Percentiles rank a stretch among this genome's conserved stretches.
These are phyloP conservation scores for Rhypophila decipiens DNA, from an alignment of 495 filamentous ascomycete species.

Conservation along the genomic window DNA sequence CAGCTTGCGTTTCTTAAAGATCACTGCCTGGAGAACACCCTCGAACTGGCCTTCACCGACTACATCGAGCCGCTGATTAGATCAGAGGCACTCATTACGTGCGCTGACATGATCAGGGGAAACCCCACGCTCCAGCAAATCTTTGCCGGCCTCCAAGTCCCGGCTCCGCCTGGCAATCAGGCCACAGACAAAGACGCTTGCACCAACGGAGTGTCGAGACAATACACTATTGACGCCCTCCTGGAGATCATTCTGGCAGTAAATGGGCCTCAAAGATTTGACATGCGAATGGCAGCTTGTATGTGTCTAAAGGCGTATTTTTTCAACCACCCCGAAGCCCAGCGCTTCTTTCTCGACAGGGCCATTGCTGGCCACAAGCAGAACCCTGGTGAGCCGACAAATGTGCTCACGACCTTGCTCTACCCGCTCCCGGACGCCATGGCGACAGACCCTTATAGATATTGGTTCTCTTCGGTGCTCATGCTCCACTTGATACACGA, in stretches of 20 bases:
- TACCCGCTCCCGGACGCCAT: conserved; percentile 50
- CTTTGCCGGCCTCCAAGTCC: conserved; percentile 79
- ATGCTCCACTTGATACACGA: conserved; percentile 86
- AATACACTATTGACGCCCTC: conserved; percentile 92
- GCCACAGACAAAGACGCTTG: conserved; percentile 34
- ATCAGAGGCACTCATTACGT: conserved; percentile 77
- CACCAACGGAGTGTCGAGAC: conserved; percentile 47
- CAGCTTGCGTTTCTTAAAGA: conserved; percentile 79
- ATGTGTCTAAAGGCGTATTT: conserved; percentile 93
- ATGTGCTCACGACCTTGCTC: conserved; percentile 78
- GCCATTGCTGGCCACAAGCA: conserved; percentile 83
- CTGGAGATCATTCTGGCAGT: conserved; percentile 77
- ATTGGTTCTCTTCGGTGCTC: conserved; percentile 87
- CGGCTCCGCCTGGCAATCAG: conserved; percentile 44
- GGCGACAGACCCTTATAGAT: conserved; percentile 76
- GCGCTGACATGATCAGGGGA: conserved; percentile 81
- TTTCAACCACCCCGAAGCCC: conserved; percentile 68
- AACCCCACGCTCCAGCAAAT: conserved; percentile 74
- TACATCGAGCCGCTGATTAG: conserved; percentile 68
- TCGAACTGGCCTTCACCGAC: conserved; percentile 78
- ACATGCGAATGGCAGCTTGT: conserved; percentile 76
- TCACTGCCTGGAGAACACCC: conserved; percentile 71
- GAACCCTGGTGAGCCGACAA: conserved; percentile 79
- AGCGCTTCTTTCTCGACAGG: conserved; percentile 74
- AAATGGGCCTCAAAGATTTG: conserved; percentile 58